Evolutionary conservation across 2,329 filamentous ascomycete genomes (phyloP).

Genomic region (Calonectria fujianensis): DNA sequence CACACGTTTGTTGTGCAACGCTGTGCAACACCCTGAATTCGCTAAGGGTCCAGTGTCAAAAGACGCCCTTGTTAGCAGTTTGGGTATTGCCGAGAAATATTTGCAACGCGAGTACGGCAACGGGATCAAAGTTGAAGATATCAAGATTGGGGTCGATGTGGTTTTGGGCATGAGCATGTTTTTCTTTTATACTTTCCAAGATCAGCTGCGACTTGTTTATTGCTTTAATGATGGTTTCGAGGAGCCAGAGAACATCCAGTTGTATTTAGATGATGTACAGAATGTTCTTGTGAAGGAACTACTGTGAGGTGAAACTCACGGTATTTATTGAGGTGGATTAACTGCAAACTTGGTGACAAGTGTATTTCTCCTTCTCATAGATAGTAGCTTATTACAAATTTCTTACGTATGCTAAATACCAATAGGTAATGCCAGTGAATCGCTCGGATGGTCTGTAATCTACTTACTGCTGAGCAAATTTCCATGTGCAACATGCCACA

Average conservation of each 20-base stretch:
- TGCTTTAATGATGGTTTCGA: slow-evolving; percentile 54
- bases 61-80: slow-evolving; percentile 53
- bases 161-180: slow-evolving; percentile 54
- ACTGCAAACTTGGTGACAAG: too few species aligned
- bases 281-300: neutral
- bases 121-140: slow-evolving; percentile 34
- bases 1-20: slow-evolving; percentile 41
- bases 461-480: too few species aligned
- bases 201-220: slow-evolving; percentile 51
- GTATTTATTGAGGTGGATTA: neutral
- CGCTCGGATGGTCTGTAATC: too few species aligned
- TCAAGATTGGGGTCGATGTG: slow-evolving; percentile 52
- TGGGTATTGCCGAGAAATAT: slow-evolving; percentile 47
- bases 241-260: slow-evolving; percentile 27
- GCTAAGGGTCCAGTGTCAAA: slow-evolving; percentile 45
- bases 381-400: too few species aligned
- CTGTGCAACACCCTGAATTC: slow-evolving; percentile 51
- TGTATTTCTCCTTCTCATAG: too few species aligned
- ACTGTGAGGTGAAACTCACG: neutral
- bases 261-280: slow-evolving; percentile 32
- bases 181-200: slow-evolving; percentile 51
- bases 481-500: too few species aligned
- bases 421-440: too few species aligned
- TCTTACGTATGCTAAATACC: too few species aligned
- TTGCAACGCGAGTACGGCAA: slow-evolving; percentile 32